These are phyloP conservation scores for Leishmania arabica DNA, from an alignment of 208 protist genomes.

Conservation along the genomic window DNA sequence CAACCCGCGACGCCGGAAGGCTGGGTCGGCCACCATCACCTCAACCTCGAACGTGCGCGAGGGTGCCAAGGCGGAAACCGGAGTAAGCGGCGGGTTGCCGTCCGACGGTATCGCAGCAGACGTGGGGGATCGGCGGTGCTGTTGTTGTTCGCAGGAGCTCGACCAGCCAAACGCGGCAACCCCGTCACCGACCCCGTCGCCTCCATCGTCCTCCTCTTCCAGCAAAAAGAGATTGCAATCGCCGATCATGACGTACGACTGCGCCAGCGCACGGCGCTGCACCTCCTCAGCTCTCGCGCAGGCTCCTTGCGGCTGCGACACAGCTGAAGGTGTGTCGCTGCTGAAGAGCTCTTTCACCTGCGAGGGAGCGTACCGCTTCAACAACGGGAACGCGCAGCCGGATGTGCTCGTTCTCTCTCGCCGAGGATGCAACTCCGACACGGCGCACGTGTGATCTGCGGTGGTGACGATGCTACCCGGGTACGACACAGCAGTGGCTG, in stretches of 20 bases:
- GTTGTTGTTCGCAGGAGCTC: background rate
- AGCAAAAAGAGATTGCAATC: slow-evolving; percentile 93
- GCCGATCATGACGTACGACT: slow-evolving; percentile 70
- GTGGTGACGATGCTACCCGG: slow-evolving; percentile 24
- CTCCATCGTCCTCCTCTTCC: slow-evolving; percentile 29
- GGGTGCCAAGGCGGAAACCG: background rate
- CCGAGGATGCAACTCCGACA: background rate
- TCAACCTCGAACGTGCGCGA: slow-evolving; percentile 83
- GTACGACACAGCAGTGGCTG: background rate
- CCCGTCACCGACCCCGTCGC: slow-evolving; percentile 9
- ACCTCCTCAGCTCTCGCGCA: background rate
- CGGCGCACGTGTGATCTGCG: slow-evolving; percentile 1
- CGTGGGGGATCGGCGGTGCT: background rate
- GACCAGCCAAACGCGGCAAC: slow-evolving; percentile 2
- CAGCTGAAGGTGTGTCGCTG: background rate
- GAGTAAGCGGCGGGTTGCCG: background rate
- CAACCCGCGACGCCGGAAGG: slow-evolving; percentile 67
- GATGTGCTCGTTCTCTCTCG: background rate
- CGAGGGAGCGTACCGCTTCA: slow-evolving; percentile 21
- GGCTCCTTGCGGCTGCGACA: background rate
- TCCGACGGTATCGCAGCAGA: background rate
- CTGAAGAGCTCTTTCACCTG: slow-evolving; percentile 7
- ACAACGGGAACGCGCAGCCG: slow-evolving; percentile 1
- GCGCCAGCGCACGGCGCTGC: background rate
- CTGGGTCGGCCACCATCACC: slow-evolving; percentile 88